Evolutionary conservation across 2,329 filamentous ascomycete species (phyloP), one percentile per base, ranked within the genome.

Genomic region (Claviceps citrina): DNA sequence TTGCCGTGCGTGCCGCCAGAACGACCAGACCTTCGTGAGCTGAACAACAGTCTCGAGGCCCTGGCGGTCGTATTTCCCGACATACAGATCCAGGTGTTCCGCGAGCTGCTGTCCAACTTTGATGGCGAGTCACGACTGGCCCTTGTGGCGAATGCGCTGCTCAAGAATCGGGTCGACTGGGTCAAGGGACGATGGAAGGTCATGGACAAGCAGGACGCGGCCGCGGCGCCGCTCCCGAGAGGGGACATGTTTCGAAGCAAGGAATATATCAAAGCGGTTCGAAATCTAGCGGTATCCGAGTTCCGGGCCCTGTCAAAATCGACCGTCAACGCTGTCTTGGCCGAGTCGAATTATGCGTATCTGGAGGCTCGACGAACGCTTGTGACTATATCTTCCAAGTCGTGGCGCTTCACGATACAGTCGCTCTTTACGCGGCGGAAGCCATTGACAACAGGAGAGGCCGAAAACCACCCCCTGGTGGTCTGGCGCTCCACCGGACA

Each of bases 281-380:
- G 74, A 53, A 60, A 63, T n/a, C 64, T 83, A 19, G 71, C 82
- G 19, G 79, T 76, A 57, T 71, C 76, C 42, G 84, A 91, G 58
- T 91, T 89, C 62, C 79, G 76, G 50, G 79, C 77, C 16, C 62
- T 89, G 31, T 77, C 80, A 10, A 72, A 73, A 43, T 83, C 81
- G 1, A 77, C 81, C 3, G 81, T 89, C 58, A 76, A 78, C 52
- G 83, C 79, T 7, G 82, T 91, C 7, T 69, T 91, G 36, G 83
- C 82, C 37, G 84, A 91, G 57, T 76, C 72, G 52, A 91, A 91
- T 59, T 78, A 83, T 58, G 81, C 78, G 7, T 91, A 89, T 51
- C 74, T 80, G 18, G 71, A 78, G 24, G 78, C 81, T 10, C 71
- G 83, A 27, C 73, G 71, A 13, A 82, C 78, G 2, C 70, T 91